phyloP scores from a whole-genome alignment of 2,329 filamentous ascomycete species.

The Conoideocrella luteorostrata region DNA sequence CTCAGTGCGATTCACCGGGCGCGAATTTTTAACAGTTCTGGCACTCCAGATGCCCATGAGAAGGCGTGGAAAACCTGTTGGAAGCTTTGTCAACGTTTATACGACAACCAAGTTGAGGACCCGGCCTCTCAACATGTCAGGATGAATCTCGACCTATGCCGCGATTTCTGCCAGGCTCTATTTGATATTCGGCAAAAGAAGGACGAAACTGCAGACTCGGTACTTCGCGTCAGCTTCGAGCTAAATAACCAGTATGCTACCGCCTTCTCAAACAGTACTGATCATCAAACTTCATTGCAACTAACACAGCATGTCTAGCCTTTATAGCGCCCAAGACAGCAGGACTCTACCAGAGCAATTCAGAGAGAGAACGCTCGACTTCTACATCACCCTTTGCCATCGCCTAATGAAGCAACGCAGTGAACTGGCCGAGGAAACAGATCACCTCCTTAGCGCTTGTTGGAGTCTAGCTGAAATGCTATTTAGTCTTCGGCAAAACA shows the following conservation, averaged over 20 bases:
- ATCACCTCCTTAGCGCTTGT: constrained; percentile 76
- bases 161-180: constrained; percentile 84
- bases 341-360: constrained; percentile 78
- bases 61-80: constrained; percentile 92
- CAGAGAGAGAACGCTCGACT: constrained; percentile 82
- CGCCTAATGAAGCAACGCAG: constrained; percentile 91
- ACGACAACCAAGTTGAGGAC: constrained; percentile 70
- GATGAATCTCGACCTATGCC: constrained; percentile 76
- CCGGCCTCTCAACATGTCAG: constrained; percentile 60
- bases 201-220: constrained; percentile 76
- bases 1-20: constrained; percentile 79
- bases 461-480: constrained; percentile 91
- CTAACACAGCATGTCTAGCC: constrained; percentile 29
- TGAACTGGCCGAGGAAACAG: constrained; percentile 72
- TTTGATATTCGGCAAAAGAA: constrained; percentile 78
- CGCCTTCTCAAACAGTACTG: not conserved
- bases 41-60: constrained; percentile 71
- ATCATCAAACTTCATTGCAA: not conserved
- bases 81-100: constrained; percentile 85
- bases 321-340: constrained; percentile 83
- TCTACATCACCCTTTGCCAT: constrained; percentile 90
- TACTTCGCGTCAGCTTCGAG: constrained; percentile 88
- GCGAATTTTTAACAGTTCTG: constrained; percentile 69
- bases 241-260: constrained; percentile 74
- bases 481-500: constrained; percentile 80